Percentiles rank a stretch among this genome's conserved stretches.
phyloP scores from a whole-genome alignment of 257 asterid genomes.

The Forsythia suspensa region DNA sequence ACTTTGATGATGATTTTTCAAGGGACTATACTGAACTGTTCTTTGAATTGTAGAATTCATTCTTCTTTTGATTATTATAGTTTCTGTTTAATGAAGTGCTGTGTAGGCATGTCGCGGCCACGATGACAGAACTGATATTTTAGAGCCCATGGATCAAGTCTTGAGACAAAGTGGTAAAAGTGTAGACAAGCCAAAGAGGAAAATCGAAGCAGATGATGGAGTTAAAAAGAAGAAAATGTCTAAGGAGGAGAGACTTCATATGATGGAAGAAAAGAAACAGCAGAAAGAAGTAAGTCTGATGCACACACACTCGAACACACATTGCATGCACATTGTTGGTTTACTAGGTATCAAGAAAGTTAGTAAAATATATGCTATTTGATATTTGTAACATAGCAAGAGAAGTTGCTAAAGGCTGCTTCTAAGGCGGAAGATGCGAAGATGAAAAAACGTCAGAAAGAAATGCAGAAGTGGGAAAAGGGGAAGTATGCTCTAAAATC shows the following conservation, averaged over 20 bases:
- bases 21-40: constrained; percentile 1
- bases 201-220: constrained; percentile 37
- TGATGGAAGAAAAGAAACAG: constrained; percentile 77
- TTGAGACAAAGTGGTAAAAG: constrained; percentile 33
- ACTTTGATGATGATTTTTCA: neutral
- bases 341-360: constrained; percentile 10
- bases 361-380: constrained; percentile 15
- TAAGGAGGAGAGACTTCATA: constrained; percentile 74
- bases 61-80: constrained; percentile 15
- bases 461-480: constrained; percentile 87
- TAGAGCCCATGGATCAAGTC: constrained; percentile 30
- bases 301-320: neutral
- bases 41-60: neutral
- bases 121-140: constrained; percentile 34
- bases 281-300: constrained; percentile 66
- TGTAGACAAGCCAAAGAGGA: constrained; percentile 33
- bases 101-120: constrained; percentile 42
- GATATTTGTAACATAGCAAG: constrained; percentile 52
- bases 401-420: constrained; percentile 79
- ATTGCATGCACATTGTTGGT: constrained; percentile 12
- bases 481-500: constrained; percentile 85
- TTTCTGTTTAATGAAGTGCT: constrained; percentile 29
- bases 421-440: constrained; percentile 87
- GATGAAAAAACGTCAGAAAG: constrained; percentile 62
- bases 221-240: constrained; percentile 43